Percentiles rank a stretch among this genome's conserved stretches.
Evolutionary conservation across 371 early-diverging fungal species (phyloP).

Genomic region (Smittium culicis): DNA sequence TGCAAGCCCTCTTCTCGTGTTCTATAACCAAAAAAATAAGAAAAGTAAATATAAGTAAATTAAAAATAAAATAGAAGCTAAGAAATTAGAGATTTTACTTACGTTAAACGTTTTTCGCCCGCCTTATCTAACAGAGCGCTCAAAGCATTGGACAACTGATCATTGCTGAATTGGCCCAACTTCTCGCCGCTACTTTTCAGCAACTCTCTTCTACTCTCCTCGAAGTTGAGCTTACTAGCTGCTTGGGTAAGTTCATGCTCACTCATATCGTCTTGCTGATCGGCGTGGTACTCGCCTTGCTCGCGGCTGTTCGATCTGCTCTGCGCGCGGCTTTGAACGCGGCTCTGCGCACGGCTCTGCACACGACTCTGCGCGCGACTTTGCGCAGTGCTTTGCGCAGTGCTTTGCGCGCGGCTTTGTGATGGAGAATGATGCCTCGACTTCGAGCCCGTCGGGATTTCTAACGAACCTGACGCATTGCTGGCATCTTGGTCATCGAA

Average conservation of each 20-base stretch:
- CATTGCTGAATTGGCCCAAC: constrained; percentile 5
- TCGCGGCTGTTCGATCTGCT: constrained; percentile 3
- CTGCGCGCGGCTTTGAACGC: neutral
- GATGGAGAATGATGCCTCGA: neutral
- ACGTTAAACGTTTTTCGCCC: constrained; percentile 2
- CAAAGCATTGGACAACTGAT: constrained; percentile 2
- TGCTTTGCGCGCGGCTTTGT: neutral
- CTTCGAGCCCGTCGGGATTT: neutral
- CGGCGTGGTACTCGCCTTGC: neutral
- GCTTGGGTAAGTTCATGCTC: neutral
- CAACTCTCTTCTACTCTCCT: neutral
- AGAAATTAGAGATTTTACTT: neutral
- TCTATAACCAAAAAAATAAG: constrained; percentile 15
- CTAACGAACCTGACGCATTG: too few relatives aligned
- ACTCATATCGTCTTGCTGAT: neutral
- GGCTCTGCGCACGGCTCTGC: neutral
- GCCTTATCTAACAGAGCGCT: constrained; percentile 1
- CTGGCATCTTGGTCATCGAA: neutral
- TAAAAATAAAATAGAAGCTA: neutral
- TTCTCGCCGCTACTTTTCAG: neutral
- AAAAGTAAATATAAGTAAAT: neutral
- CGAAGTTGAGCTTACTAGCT: neutral
- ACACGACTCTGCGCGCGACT: neutral
- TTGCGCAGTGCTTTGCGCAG: neutral
- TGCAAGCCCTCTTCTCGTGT: constrained; percentile 36